These are phyloP conservation scores for Auriscalpium vulgare DNA, from an alignment of 768 basidiomycete genomes.

Conservation along the genomic window DNA sequence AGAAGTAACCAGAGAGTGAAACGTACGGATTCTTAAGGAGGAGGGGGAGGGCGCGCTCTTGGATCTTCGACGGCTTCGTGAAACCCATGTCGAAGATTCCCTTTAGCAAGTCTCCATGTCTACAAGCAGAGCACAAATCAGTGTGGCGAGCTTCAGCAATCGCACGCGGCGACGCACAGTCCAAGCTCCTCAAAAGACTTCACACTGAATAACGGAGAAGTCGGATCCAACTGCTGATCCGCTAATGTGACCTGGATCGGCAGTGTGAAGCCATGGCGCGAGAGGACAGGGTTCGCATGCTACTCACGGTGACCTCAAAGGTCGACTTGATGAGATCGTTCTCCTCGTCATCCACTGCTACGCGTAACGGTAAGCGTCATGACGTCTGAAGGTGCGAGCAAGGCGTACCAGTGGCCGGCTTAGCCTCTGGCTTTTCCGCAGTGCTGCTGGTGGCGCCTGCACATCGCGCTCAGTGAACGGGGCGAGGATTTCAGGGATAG, in stretches of 20 bases:
- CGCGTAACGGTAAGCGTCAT: neutral
- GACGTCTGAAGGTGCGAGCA: neutral
- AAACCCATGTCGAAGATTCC: conserved; percentile 95
- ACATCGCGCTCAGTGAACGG: too few relatives aligned
- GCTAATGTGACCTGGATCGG: conserved; percentile 78
- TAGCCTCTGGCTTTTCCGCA: neutral
- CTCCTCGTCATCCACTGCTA: conserved; percentile 13
- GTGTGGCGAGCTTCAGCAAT: conserved; percentile 33
- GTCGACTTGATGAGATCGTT: conserved; percentile 70
- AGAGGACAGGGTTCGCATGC: neutral
- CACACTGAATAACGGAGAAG: conserved; percentile 90
- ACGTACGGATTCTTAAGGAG: conserved; percentile 84
- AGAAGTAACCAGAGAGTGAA: neutral
- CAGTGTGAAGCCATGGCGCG: neutral
- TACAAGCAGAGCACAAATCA: conserved; percentile 22
- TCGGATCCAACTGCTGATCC: conserved; percentile 90
- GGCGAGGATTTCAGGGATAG: neutral
- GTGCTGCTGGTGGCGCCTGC: too few relatives aligned
- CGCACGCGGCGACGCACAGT: conserved; percentile 69
- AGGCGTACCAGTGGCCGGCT: neutral
- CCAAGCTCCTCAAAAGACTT: conserved; percentile 96
- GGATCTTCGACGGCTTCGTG: conserved; percentile 97
- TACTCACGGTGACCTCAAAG: conserved; percentile 72
- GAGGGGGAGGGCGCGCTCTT: conserved; percentile 91
- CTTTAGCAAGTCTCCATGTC: conserved; percentile 81